Evolutionary conservation across 1,284 basidiomycete species (phyloP).

Genomic region (Trichosporon sp.): DNA sequence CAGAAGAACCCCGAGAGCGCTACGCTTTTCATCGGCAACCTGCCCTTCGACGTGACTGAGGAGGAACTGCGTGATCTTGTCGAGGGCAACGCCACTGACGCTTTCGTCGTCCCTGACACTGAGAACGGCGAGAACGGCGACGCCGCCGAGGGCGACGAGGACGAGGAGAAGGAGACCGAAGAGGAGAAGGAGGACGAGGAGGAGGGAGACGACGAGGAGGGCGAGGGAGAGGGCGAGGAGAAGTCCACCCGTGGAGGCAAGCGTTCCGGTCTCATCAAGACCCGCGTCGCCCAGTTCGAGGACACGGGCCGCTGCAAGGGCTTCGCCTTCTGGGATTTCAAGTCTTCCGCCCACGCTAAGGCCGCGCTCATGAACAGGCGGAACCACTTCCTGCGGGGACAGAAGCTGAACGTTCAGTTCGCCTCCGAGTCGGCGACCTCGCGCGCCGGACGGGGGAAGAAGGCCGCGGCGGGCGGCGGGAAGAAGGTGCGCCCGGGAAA

Average conservation of each 20-base stretch:
- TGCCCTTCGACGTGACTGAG: conserved; percentile 75
- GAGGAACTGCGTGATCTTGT: conserved; percentile 64
- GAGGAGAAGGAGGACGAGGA: conserved; percentile 42
- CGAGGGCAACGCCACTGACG: conserved; percentile 44
- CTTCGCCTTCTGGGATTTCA: conserved; percentile 96
- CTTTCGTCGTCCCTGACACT: conserved; percentile 59
- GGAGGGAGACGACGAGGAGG: conserved; percentile 32
- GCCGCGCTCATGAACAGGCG: conserved; percentile 76
- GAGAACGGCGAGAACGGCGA: conserved; percentile 46
- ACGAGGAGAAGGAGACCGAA: conserved; percentile 33
- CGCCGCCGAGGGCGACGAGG: conserved; percentile 33
- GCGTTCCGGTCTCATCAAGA: conserved; percentile 74
- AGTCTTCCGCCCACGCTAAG: conserved; percentile 74
- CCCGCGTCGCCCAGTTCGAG: conserved; percentile 93
- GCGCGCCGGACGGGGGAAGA: conserved; percentile 37
- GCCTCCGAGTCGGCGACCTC: conserved; percentile 51
- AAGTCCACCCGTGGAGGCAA: conserved; percentile 52
- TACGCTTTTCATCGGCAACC: conserved; percentile 52
- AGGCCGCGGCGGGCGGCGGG: conserved; percentile 22
- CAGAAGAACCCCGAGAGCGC: conserved; percentile 53
- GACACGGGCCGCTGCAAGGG: conserved; percentile 94
- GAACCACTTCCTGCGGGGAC: conserved; percentile 81
- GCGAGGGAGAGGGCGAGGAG: conserved; percentile 37
- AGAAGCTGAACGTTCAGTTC: conserved; percentile 55
- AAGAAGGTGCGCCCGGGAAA: conserved; percentile 25